Base-by-base conservation (phyloP, 1,139 yeast species). In the Geotrichum klebahnii region DNA sequence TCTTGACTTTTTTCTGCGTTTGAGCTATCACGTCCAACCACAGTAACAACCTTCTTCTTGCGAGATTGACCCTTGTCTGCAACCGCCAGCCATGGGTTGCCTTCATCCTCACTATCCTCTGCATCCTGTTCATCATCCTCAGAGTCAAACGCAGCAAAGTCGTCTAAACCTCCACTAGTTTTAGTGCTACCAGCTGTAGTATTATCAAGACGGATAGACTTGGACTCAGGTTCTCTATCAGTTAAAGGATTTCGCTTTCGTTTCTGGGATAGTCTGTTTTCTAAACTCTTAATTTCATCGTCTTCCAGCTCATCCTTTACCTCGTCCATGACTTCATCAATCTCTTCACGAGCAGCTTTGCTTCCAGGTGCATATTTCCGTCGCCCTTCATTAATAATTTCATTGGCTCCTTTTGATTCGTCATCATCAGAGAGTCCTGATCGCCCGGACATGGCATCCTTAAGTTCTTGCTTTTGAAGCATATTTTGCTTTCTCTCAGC, bases 331-430 rank as follows among this genome's bases (percentile, higher is more conserved):
- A 31, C 88, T 28, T 75, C 73, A 36, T 70, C 56, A 2, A 73
- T 57, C 37, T 73, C 74, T 16, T 72, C 69, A 52, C 76, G 44
- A 1, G 62, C 66, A 19, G 74, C 79, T 12, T 75, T 65, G 16
- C 84, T 81, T 19, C 79, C 78, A 4, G 97, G 96, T 2, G 89
- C 80, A 62, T 86, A 90, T 3, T 82, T 75, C 66, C 96, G 77
- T 68, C 98, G 80, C 39, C 97, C 97, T 57, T 76, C 76, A 65
- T 88, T 88, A 45, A 79, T 64, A 17, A 69, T 51, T 31, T 53
- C 57, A 34, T 59, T 57, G 26, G 60, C 62, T 14, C 58, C 56
- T 19, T 53, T 71, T n/a, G 74, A 66, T 57, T 77, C 78, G 17
- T 78, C 79, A 6, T 76, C 65, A 20, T 76, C 80, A 36, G 68